Evolutionary conservation across 139 green algal genomes (phyloP).

Genomic region (Zygnema circumcarinatum): DNA sequence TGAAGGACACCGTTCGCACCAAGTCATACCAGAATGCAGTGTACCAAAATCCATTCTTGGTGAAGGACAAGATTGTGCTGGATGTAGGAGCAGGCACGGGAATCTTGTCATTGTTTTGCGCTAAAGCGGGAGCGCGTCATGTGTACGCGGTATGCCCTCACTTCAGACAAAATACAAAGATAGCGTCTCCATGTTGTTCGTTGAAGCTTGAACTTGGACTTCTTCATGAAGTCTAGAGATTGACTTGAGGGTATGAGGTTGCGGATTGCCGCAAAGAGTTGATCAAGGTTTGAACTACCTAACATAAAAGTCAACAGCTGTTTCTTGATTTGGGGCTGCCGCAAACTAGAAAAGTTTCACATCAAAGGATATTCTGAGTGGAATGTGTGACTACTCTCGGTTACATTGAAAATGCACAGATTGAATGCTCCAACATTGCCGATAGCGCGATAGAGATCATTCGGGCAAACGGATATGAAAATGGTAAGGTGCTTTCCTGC

Average conservation of each 20-base stretch:
- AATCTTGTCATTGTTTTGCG: slow-evolving; percentile 69
- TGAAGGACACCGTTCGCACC: slow-evolving; percentile 89
- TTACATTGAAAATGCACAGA: slow-evolving; percentile 52
- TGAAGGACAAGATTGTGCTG: slow-evolving; percentile 77
- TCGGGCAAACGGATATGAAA: slow-evolving; percentile 73
- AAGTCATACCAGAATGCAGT: slow-evolving; percentile 86
- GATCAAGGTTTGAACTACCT: too few relatives aligned
- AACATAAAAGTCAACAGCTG: too few relatives aligned
- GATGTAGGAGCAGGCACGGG: slow-evolving; percentile 70
- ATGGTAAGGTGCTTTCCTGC: slow-evolving; percentile 27
- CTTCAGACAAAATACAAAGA: too few relatives aligned
- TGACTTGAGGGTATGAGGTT: too few relatives aligned
- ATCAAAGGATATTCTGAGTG: too few relatives aligned
- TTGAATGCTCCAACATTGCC: slow-evolving; percentile 89
- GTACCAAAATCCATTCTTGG: slow-evolving; percentile 77
- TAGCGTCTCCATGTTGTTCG: background rate
- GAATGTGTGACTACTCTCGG: too few relatives aligned
- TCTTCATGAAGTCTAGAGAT: too few relatives aligned
- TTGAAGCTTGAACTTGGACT: background rate
- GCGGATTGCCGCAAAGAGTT: too few relatives aligned
- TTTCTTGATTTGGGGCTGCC: too few relatives aligned
- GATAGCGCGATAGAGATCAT: slow-evolving; percentile 85
- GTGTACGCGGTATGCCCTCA: slow-evolving; percentile 79
- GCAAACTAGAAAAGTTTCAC: too few relatives aligned
- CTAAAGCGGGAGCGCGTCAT: slow-evolving; percentile 78